Evolutionary conservation across 441 rosid genomes (phyloP), one percentile per base, ranked within the genome.

Genomic region (Gossypium laxum): DNA sequence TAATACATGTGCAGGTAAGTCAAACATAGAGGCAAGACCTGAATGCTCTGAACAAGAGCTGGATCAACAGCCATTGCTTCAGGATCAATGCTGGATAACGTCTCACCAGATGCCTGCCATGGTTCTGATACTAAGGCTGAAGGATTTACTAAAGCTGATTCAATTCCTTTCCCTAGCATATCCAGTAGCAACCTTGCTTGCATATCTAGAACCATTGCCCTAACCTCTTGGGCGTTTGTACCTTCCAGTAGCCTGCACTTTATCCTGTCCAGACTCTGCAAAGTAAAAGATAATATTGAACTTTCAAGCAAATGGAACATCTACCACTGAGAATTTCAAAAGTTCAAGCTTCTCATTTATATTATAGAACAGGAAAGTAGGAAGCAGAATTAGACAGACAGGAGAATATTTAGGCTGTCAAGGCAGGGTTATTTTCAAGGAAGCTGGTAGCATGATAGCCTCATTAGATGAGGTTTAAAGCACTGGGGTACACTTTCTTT

Each of bases 141-240:
- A 81, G 99, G 97, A 80, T 92, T 92, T 78, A 91, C 76, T 80
- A 95, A 84, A 77, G 99, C 99, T 72, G 98, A 89, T 69, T 95
- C 97, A 67, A 95, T 95, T 78, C 99, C 99, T 85, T 91, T 95
- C 65, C 99, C 99, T 51, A 95, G 82, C 99, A 95, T 95, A 83
- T 95, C 99, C 74, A 92, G 87, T 74, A 95, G 82, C 86, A 95
- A 75, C 80, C 98, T 87, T 10, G 99, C 97, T 80, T 95, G 98
- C 99, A 95, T 95, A 77, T 95, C 99, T 69, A 95, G 82, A 79
- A 95, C 99, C 99, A 95, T 91, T 80, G 99, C 99, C 81, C 98
- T 91, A 67, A 92, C 98, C 85, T 95, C 99, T 83, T 95, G 99
- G 71, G 98, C 98, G 80, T 91, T 92, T 79, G 90, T 88, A 77